A percentile compares a stretch with the other conserved stretches of the same genome.
Evolutionary conservation across 2,329 filamentous ascomycete species (phyloP).

Genomic region (Botrytis sinoallii): DNA sequence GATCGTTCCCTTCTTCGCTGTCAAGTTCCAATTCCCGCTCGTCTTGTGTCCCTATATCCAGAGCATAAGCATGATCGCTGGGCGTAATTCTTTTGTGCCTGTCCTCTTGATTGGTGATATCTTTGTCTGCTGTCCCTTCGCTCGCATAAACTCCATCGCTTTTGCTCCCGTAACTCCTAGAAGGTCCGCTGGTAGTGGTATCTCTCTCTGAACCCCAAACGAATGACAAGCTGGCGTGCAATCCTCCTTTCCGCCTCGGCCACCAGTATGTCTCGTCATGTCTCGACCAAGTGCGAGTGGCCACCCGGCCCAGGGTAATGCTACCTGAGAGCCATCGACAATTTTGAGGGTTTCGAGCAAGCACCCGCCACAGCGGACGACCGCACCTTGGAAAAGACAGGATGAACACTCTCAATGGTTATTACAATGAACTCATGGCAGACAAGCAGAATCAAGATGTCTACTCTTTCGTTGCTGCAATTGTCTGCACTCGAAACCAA

Average conservation of each 20-base stretch:
- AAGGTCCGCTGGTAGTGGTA: background rate
- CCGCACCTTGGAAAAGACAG: constrained; percentile 43
- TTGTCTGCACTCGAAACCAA: constrained; percentile 3
- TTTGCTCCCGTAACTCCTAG: background rate
- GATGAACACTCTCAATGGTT: constrained; percentile 40
- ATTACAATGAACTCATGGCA: constrained; percentile 37
- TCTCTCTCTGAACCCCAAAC: constrained; percentile 1
- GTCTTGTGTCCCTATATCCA: background rate
- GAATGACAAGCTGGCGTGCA: background rate
- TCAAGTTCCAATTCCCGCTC: background rate
- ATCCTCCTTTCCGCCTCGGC: constrained; percentile 28
- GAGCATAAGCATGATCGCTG: background rate
- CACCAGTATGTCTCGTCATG: constrained; percentile 32
- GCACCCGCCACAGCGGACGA: constrained; percentile 44
- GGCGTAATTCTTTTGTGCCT: background rate
- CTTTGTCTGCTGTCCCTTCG: background rate
- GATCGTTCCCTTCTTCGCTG: background rate
- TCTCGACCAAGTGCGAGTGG: constrained; percentile 32
- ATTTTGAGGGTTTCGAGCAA: constrained; percentile 44
- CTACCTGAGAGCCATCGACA: constrained; percentile 43
- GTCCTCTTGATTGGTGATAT: background rate
- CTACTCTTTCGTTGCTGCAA: constrained; percentile 12
- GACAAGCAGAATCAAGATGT: constrained; percentile 32
- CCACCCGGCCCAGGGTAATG: constrained; percentile 43
- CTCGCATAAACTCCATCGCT: background rate